These are phyloP conservation scores for Paraurostyla sp. DNA, from an alignment of 73 alveolate genomes.

Conservation along the genomic window DNA sequence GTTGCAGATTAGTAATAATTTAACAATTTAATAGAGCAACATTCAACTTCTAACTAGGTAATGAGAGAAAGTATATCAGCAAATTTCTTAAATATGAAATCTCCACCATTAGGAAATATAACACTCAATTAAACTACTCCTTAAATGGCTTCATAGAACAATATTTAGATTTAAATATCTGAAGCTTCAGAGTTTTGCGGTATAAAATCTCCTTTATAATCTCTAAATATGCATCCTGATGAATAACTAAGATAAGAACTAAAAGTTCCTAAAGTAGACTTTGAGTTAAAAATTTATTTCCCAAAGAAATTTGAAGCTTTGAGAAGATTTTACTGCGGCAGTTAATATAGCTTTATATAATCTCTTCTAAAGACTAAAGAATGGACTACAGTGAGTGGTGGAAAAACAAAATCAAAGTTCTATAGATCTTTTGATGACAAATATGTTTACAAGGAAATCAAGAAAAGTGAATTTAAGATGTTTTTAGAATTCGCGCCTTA, in stretches of 20 bases:
- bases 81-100: not conserved
- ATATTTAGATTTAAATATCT: not conserved
- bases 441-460: slow-evolving; percentile 70
- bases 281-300: slow-evolving; percentile 56
- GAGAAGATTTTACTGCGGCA: slow-evolving; percentile 58
- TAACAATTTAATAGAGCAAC: not conserved
- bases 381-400: slow-evolving; percentile 66
- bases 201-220: slow-evolving; percentile 9
- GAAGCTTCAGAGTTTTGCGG: slow-evolving; percentile 43
- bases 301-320: slow-evolving; percentile 73
- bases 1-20: not conserved
- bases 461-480: slow-evolving; percentile 73
- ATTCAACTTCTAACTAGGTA: not conserved
- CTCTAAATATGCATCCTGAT: not conserved
- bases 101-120: slow-evolving; percentile 25
- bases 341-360: slow-evolving; percentile 42
- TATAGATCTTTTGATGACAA: slow-evolving; percentile 61
- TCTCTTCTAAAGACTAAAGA: slow-evolving; percentile 49
- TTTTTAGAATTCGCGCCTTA: slow-evolving; percentile 72
- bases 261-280: slow-evolving; percentile 34
- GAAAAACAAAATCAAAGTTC: slow-evolving; percentile 73
- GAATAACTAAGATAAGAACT: slow-evolving; percentile 52
- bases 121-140: slow-evolving; percentile 19
- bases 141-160: not conserved
- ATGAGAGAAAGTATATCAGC: slow-evolving; percentile 8